Evolutionary conservation across 352 stramenopile genomes (phyloP), one percentile per base, ranked within the genome.

Genomic region (Globisporangium nodosum): DNA sequence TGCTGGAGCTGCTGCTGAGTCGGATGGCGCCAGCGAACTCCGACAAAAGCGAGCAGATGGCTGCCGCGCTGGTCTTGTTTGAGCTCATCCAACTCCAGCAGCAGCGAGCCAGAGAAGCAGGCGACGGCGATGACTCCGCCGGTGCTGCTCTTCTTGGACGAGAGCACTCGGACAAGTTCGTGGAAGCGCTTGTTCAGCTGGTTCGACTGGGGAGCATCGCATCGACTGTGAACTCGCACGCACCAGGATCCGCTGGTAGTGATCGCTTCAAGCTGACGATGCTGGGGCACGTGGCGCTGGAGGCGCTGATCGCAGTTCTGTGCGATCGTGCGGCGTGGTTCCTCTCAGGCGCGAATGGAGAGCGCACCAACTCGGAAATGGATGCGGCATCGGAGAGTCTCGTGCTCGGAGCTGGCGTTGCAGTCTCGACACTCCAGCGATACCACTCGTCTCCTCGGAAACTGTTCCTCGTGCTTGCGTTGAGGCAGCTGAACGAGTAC

Each of bases 51-150:
- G 70, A 69, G 16, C 79, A 88, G 60, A 27, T 92, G 45, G 54
- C 73, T n/a, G 69, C 68, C 21, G 78, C 72, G 56, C 71, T 90
- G 18, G 70, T 76, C 20, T 43, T 87, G 18, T 87, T 88, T 53
- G 81, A 90, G 57, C 52, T 92, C 8, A 46, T 85, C 6, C 77
- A 85, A 52, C 62, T 59, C n/a, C 60, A 64, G 48, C 70, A 53
- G 24, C 33, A 52, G 55, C 4, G 18, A 3, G 5, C 58, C 0
- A 15, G 50, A 21, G 9, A 13, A 40, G 42, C 35, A 63, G 42
- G 20, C 37, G n/a, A 46, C 37, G 16, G 46, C n/a, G 37, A 18
- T n/a, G n/a, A n/a, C 42, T 21, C 31, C 5, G n/a, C 8, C 4
- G 30, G 31, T 21, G 52, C 49, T n/a, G 31, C 9, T 24, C 33